A percentile compares a stretch with the other conserved stretches of the same genome.
Evolutionary conservation across 2,329 filamentous ascomycete genomes (phyloP).

Genomic region (Fusarium longipes): DNA sequence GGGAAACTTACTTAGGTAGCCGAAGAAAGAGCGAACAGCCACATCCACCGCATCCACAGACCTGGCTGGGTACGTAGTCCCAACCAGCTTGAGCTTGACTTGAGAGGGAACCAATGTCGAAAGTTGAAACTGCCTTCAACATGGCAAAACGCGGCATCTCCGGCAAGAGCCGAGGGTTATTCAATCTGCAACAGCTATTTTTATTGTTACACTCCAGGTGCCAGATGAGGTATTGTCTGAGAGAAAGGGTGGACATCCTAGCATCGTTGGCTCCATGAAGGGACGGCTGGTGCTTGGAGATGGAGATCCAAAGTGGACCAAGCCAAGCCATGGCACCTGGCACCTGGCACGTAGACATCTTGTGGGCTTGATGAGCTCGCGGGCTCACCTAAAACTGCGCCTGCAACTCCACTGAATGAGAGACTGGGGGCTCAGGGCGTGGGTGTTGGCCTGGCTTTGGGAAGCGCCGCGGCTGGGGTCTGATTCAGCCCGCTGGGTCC

Average conservation of each 20-base stretch:
- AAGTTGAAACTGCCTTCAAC: not conserved
- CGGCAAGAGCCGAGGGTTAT: conserved; percentile 9
- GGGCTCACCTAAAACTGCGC: not conserved
- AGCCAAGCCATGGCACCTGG: conserved; percentile 8
- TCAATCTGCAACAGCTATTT: conserved; percentile 21
- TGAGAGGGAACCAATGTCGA: conserved; percentile 10
- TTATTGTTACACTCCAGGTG: conserved; percentile 18
- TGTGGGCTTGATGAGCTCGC: not conserved
- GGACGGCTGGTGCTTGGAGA: conserved; percentile 20
- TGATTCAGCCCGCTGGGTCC: conserved; percentile 35
- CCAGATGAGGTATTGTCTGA: conserved; percentile 31
- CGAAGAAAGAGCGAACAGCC: conserved; percentile 15
- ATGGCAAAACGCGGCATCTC: conserved; percentile 12
- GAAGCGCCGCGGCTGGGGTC: conserved; percentile 37
- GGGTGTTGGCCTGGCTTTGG: conserved; percentile 30
- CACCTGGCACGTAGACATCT: not conserved
- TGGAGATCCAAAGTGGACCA: conserved; percentile 28
- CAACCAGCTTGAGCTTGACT: not conserved
- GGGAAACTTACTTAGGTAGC: conserved; percentile 21
- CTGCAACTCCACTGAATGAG: conserved; percentile 3
- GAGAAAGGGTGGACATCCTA: conserved; percentile 7
- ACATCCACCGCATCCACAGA: not conserved
- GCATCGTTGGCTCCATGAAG: not conserved
- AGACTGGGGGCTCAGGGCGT: conserved; percentile 14
- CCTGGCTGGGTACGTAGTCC: too few relatives aligned